Percentiles rank a stretch among this genome's conserved stretches.
phyloP scores from a whole-genome alignment of 768 basidiomycete species.

The Rhodosporidiobolus sp. region DNA sequence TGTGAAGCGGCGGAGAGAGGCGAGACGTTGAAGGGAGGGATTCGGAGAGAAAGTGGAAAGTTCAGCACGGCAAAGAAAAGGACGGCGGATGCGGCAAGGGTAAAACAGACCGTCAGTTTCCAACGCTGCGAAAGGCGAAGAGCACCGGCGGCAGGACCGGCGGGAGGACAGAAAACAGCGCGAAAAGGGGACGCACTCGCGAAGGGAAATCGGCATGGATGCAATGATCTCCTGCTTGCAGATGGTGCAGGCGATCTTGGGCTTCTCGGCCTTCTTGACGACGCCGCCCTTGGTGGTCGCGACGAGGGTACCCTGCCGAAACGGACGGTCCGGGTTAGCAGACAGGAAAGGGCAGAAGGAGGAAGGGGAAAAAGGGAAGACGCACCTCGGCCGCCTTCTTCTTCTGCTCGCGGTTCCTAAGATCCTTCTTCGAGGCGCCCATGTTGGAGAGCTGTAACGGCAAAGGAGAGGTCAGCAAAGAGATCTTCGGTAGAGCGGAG shows the following conservation, averaged over 20 bases:
- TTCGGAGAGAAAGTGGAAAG: neutral
- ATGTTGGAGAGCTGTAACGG: neutral
- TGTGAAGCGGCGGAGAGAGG: too few relatives aligned
- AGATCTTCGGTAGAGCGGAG: too few relatives aligned
- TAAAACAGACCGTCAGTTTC: too few relatives aligned
- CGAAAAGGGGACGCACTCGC: neutral
- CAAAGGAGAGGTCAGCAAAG: too few relatives aligned
- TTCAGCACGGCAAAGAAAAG: too few relatives aligned
- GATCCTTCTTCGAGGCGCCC: neutral
- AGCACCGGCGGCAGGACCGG: too few relatives aligned
- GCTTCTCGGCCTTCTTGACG: neutral
- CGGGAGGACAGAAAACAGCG: too few relatives aligned
- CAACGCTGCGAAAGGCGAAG: too few relatives aligned
- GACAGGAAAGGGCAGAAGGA: neutral
- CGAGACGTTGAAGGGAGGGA: too few relatives aligned
- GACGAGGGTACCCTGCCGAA: too few relatives aligned
- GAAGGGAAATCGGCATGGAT: neutral
- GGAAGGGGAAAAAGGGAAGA: neutral
- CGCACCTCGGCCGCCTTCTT: neutral
- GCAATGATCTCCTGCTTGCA: constrained; percentile 3
- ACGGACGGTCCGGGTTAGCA: too few relatives aligned
- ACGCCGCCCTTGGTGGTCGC: neutral
- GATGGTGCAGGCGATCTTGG: neutral
- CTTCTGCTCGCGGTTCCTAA: neutral
- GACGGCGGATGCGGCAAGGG: too few relatives aligned